Evolutionary conservation across 331 rosid species (phyloP), one percentile per base, ranked within the genome.

Genomic region (Arachis monticola): DNA sequence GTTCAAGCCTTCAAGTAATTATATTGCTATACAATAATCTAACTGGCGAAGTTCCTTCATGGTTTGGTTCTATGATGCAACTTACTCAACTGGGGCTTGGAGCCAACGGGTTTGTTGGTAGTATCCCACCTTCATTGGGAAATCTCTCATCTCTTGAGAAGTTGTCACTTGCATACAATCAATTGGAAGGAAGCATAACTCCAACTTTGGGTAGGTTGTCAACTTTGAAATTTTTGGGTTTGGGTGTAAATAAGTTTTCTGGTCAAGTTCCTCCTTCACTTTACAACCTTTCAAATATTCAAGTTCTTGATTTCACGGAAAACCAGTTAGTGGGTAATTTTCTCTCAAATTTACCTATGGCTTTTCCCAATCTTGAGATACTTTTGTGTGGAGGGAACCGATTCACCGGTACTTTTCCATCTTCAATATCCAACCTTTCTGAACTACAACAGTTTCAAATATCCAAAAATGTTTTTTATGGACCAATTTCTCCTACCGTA

Each of bases 341-440:
- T 73, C 78, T 84, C 17, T 8, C 78, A 38, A 58, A 79, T 27
- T 38, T 85, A 2, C 80, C 80, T 9, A 62, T 9, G 12, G 12
- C 41, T 44, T 75, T 85, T 62, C 87, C 86, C 0, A 48, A 83
- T 5, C 79, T 85, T 65, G 1, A 0, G 60, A 0, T 0, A 0
- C 32, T 87, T 63, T 0, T 1, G 0, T 5, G 68, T 5, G 57
- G 13, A 1, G 0, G 0, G 0, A 87, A 78, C 62, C 12, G 14
- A 0, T 77, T 85, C 2, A 48, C 1, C 0, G 87, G 89, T 44
- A 51, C 58, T 7, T 53, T 89, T 12, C 85, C 87, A 0, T 7
- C 13, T 70, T 57, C 84, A 4, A 57, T 83, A 58, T 79, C 84
- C 55, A 89, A 81, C 46, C 70, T 85, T 14, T 79, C 89, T 5